Conservation (phyloP, 2,329 filamentous ascomycete genomes). For the Knoxdaviesia capensis region DNA sequence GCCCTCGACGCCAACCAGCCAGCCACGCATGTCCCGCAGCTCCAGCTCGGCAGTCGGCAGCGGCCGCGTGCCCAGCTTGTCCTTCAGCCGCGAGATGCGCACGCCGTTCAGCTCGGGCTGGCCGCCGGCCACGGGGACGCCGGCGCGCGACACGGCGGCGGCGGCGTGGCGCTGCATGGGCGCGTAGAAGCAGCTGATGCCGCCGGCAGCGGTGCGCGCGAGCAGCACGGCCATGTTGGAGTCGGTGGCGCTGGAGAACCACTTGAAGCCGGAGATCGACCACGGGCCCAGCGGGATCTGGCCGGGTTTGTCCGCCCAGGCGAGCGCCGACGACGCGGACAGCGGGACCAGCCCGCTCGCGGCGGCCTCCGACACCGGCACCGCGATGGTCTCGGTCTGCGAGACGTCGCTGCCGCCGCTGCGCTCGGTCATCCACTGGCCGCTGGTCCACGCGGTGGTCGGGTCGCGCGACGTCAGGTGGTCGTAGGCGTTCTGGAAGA, state of each 20-base stretch:
- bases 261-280: conserved; percentile 48
- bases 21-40: conserved; percentile 38
- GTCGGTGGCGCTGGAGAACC: conserved; percentile 49
- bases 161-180: conserved; percentile 31
- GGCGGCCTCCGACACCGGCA: conserved; percentile 5
- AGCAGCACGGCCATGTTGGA: conserved; percentile 37
- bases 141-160: conserved; percentile 11
- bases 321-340: conserved; percentile 6
- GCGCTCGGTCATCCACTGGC: conserved; percentile 63
- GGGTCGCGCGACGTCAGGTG: conserved; percentile 32
- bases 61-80: conserved; percentile 49
- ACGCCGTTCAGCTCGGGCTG: conserved; percentile 41
- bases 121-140: conserved; percentile 2
- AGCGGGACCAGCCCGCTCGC: conserved; percentile 5
- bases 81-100: conserved; percentile 47
- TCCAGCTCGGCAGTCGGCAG: conserved; percentile 57
- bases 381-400: conserved; percentile 42
- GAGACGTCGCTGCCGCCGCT: conserved; percentile 50
- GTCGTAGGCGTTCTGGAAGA: conserved; percentile 30
- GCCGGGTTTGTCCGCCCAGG: not conserved
- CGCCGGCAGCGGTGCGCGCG: conserved; percentile 29
- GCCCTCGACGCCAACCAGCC: conserved; percentile 46
- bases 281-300: conserved; percentile 30
- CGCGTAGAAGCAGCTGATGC: conserved; percentile 42
- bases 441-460: conserved; percentile 41